A percentile compares a stretch with the other conserved stretches of the same genome.
Conservation (phyloP, 768 basidiomycete species). For the Macrolepiota fuliginosa region DNA sequence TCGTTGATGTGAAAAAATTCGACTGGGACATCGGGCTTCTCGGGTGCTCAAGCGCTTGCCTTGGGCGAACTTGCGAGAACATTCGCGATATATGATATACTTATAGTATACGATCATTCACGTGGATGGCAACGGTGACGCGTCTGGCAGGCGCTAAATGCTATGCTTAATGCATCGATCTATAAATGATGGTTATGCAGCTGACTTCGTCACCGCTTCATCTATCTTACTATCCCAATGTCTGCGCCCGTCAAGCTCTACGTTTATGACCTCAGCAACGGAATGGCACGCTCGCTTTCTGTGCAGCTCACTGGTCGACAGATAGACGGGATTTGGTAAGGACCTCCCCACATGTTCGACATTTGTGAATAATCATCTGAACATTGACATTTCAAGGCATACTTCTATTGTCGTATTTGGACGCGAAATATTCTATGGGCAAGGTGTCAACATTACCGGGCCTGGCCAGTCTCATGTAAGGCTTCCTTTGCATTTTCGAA, state of each 20-base stretch:
- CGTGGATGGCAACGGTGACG: neutral
- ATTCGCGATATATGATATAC: neutral
- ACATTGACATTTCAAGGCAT: constrained; percentile 51
- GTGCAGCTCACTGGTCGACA: constrained; percentile 81
- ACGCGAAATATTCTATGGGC: constrained; percentile 88
- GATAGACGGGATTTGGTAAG: constrained; percentile 90
- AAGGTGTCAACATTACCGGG: constrained; percentile 67
- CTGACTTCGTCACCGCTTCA: neutral
- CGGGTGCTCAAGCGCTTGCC: too few relatives aligned
- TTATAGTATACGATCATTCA: neutral
- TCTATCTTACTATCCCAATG: constrained; percentile 18
- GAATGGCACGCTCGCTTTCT: constrained; percentile 78
- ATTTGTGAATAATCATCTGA: neutral
- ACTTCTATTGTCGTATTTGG: constrained; percentile 88
- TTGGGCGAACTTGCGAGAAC: neutral
- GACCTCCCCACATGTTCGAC: neutral
- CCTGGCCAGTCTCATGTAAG: constrained; percentile 86
- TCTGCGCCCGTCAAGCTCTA: constrained; percentile 69
- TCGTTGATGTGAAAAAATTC: too few relatives aligned
- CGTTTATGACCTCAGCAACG: constrained; percentile 89
- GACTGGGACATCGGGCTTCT: too few relatives aligned
- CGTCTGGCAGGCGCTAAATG: neutral
- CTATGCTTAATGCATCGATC: neutral
- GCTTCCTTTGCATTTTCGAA: constrained; percentile 9
- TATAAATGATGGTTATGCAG: neutral